Evolutionary conservation across 2,329 filamentous ascomycete species (phyloP).

Genomic region (Cytospora chrysosperma): DNA sequence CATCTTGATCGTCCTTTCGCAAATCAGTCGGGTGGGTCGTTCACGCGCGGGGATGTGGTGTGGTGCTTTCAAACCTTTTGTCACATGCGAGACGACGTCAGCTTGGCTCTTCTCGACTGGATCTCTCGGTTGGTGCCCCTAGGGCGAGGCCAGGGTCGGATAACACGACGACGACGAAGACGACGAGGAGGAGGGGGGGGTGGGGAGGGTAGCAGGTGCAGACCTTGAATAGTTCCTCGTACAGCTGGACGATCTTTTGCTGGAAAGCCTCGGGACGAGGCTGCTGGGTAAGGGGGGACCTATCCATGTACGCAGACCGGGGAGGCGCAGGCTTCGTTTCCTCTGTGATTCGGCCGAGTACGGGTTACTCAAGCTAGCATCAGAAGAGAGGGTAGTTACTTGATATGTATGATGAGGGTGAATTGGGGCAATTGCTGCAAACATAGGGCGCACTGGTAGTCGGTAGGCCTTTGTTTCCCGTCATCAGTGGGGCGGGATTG

Average conservation of each 20-base stretch:
- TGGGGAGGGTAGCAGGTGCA: conserved; percentile 25
- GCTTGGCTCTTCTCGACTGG: conserved; percentile 13
- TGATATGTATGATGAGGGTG: not conserved
- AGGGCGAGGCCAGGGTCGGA: not conserved
- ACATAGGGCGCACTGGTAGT: not conserved
- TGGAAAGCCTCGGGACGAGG: conserved; percentile 86
- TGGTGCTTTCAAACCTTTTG: conserved; percentile 19
- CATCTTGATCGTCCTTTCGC: conserved; percentile 39
- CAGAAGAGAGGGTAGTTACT: not conserved
- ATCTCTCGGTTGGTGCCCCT: no score
- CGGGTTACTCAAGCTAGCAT: not conserved
- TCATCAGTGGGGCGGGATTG: not conserved
- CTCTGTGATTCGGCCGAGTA: not conserved
- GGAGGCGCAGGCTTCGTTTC: not conserved
- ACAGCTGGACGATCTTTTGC: conserved; percentile 89
- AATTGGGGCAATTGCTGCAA: not conserved
- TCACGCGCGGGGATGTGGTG: conserved; percentile 7
- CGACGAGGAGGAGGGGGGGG: not conserved
- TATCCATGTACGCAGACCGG: conserved; percentile 61
- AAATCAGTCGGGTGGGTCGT: conserved; percentile 12
- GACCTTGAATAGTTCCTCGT: conserved; percentile 80
- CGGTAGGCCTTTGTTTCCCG: not conserved
- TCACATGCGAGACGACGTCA: conserved; percentile 21
- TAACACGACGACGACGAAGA: no score
- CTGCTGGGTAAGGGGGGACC: conserved; percentile 91